phyloP scores from a whole-genome alignment of 257 asterid species.

The Linderniella brevidens region DNA sequence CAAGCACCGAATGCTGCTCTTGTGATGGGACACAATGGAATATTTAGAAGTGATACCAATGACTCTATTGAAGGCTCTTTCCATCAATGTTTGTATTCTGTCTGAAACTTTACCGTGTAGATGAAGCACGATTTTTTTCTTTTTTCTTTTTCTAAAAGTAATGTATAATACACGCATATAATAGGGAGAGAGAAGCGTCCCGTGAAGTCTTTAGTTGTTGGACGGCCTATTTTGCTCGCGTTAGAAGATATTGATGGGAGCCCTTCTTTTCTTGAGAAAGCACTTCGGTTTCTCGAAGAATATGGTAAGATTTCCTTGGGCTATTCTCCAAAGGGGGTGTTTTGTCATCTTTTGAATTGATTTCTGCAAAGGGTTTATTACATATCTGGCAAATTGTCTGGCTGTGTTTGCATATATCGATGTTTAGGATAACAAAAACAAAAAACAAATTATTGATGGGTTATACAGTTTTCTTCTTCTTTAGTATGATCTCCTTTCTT shows the following conservation, averaged over 20 bases:
- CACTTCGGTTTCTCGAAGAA: constrained; percentile 90
- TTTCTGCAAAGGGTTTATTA: too few relatives aligned
- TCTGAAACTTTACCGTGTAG: too few relatives aligned
- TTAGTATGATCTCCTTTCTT: neutral
- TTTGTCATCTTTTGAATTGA: too few relatives aligned
- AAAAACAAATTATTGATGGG: too few relatives aligned
- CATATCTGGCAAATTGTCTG: too few relatives aligned
- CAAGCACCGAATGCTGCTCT: constrained; percentile 99
- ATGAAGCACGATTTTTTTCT: neutral
- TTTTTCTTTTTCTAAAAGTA: constrained; percentile 8
- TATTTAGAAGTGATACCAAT: constrained; percentile 57
- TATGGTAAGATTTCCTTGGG: constrained; percentile 38
- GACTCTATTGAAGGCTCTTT: constrained; percentile 75
- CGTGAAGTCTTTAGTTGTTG: constrained; percentile 90
- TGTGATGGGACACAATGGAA: constrained; percentile 98
- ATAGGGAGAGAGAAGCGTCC: constrained; percentile 91
- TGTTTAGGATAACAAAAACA: too few relatives aligned
- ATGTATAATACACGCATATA: neutral
- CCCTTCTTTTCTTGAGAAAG: constrained; percentile 92
- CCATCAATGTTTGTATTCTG: constrained; percentile 50
- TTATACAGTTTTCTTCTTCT: neutral
- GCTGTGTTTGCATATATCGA: too few relatives aligned
- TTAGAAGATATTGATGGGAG: constrained; percentile 94
- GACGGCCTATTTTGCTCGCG: constrained; percentile 94
- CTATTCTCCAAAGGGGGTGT: constrained; percentile 1